A percentile compares a stretch with the other conserved stretches of the same genome.
Evolutionary conservation across 2,329 filamentous ascomycete genomes (phyloP).

Genomic region (Aspergillus luchuensis): DNA sequence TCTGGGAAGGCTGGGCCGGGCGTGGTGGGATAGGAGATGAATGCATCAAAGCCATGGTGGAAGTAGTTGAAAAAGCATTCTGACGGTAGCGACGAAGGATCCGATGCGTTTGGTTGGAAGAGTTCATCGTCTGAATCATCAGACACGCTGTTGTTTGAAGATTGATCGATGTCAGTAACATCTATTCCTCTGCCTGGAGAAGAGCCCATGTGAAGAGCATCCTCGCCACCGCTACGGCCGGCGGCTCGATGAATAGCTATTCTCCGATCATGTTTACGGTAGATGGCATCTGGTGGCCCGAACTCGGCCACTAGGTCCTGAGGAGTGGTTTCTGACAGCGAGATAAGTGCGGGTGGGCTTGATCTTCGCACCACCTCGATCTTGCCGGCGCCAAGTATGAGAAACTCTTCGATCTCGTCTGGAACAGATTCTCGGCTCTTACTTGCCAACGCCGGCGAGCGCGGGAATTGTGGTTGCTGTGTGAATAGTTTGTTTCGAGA

Average conservation of each 20-base stretch:
- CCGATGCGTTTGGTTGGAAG: slow-evolving; percentile 59
- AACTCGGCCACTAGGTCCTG: slow-evolving; percentile 90
- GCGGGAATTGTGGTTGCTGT: slow-evolving; percentile 70
- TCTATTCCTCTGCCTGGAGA: slow-evolving; percentile 41
- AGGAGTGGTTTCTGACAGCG: slow-evolving; percentile 81
- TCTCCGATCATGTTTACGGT: slow-evolving; percentile 84
- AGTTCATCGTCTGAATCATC: slow-evolving; percentile 67
- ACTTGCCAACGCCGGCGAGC: slow-evolving; percentile 67
- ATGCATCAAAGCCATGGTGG: slow-evolving; percentile 87
- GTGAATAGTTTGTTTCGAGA: slow-evolving; percentile 76
- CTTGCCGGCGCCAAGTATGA: slow-evolving; percentile 74
- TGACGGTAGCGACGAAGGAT: slow-evolving; percentile 52
- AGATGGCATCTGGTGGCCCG: slow-evolving; percentile 90
- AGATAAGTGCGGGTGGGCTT: slow-evolving; percentile 68
- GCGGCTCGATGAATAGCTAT: slow-evolving; percentile 72
- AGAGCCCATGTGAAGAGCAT: slow-evolving; percentile 38
- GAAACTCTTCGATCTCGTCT: slow-evolving; percentile 82
- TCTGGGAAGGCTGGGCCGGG: slow-evolving; percentile 66
- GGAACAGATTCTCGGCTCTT: slow-evolving; percentile 78
- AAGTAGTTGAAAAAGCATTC: slow-evolving; percentile 97
- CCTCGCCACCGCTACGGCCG: slow-evolving; percentile 30
- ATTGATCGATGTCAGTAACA: slow-evolving; percentile 71
- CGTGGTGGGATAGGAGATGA: slow-evolving; percentile 75
- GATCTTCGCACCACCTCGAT: slow-evolving; percentile 77
- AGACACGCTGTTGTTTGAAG: slow-evolving; percentile 69